Evolutionary conservation across 768 basidiomycete genomes (phyloP), one percentile per base, ranked within the genome.

Genomic region (Leucocoprinus birnbaumii): DNA sequence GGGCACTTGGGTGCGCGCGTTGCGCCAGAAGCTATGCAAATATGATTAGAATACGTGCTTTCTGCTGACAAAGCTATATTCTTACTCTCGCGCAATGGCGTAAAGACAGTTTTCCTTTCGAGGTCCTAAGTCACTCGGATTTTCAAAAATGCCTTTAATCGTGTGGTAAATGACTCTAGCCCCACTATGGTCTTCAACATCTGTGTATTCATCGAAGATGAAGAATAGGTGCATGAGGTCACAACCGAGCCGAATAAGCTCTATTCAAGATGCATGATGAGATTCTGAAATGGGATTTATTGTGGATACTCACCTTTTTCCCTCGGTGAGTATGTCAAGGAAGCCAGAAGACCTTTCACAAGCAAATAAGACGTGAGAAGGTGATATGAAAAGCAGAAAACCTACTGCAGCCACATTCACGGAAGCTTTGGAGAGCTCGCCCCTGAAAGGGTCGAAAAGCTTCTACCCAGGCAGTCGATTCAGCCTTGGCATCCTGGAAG

Each of bases 211-310:
- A 50, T 73, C 71, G 24, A 68, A 48, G 25, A 68, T 53, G 59
- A 68, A 68, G 61, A 66, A 62, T 5, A 65, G 31, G 53, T 67
- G 65, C 61, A 71, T 71, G 22, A 72, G 51, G 35, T 72, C 71
- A 50, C 66, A 67, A 10, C 51, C 61, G 44, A 59, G 60, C 8
- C 69, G 65, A 31, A 65, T 42, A 25, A 58, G 42, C 21, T 61
- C 61, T 68, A 40, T 44, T n/a, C 55, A 37, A 31, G 31, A 11
- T 31, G 49, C 35, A 25, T 19, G 24, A 38, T 27, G 42, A 48
- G 24, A 18, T 14, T 16, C 3, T 5, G 38, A 22, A 5, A 51
- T 38, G 21, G 38, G 34, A 18, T 26, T 25, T 7, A 9, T 40
- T 21, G 22, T 31, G 31, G 5, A 5, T 3, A 37, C 34, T 26